These are phyloP conservation scores for Penicillium steckii DNA, from an alignment of 495 filamentous ascomycete species.

Conservation along the genomic window DNA sequence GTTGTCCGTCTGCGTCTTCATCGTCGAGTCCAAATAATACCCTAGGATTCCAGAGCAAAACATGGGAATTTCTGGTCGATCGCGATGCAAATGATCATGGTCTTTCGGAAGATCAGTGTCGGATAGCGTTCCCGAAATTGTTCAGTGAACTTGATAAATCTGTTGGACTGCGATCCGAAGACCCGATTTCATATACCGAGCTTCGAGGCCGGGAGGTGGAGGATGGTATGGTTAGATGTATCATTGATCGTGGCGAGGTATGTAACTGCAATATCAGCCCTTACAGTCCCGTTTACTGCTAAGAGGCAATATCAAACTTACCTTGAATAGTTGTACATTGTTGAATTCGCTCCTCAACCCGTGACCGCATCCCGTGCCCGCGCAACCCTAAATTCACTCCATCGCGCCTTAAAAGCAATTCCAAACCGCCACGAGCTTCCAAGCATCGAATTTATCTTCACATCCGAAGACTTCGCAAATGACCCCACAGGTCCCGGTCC, in stretches of 20 bases:
- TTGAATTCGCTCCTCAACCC: slow-evolving; percentile 34
- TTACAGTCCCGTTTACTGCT: not conserved
- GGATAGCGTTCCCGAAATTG: slow-evolving; percentile 43
- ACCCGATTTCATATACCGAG: slow-evolving; percentile 30
- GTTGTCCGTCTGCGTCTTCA: slow-evolving; percentile 4
- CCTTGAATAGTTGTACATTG: slow-evolving; percentile 35
- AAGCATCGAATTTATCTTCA: slow-evolving; percentile 60
- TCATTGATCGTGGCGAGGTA: slow-evolving; percentile 43
- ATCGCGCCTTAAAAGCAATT: slow-evolving; percentile 35
- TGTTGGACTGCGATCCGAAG: slow-evolving; percentile 14
- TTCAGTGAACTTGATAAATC: slow-evolving; percentile 45
- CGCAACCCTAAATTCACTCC: slow-evolving; percentile 39
- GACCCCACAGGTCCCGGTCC: slow-evolving; percentile 25
- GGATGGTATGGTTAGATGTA: slow-evolving; percentile 39
- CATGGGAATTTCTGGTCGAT: slow-evolving; percentile 34
- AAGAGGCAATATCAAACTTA: not conserved
- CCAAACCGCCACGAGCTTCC: slow-evolving; percentile 52
- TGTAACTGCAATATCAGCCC: slow-evolving; percentile 1
- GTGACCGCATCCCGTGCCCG: slow-evolving; percentile 36
- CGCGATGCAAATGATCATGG: slow-evolving; percentile 40
- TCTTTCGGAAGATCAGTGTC: slow-evolving; percentile 41
- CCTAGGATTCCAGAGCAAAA: slow-evolving; percentile 2
- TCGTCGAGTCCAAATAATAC: not conserved
- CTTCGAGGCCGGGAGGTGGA: slow-evolving; percentile 29
- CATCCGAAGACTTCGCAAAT: slow-evolving; percentile 46